Evolutionary conservation across 257 asterid species (phyloP).

Genomic region (Plantago ovata): DNA sequence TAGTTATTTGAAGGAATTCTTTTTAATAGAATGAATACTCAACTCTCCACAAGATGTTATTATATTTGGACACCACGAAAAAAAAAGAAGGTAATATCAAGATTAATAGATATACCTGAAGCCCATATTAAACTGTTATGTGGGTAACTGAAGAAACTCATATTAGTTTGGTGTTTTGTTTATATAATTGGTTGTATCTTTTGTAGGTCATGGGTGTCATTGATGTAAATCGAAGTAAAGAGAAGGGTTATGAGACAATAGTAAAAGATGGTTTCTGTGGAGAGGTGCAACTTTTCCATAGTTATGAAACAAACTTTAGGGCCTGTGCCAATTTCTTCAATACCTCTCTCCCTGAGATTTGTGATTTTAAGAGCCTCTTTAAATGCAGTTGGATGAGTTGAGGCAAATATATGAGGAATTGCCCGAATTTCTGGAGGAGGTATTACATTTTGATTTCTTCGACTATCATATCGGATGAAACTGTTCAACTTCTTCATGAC

Average conservation of each 20-base stretch:
- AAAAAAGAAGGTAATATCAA: background rate
- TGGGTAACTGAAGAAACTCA: background rate
- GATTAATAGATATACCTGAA: background rate
- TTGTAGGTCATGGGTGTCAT: conserved; percentile 80
- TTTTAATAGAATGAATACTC: conserved; percentile 2
- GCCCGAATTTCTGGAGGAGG: conserved; percentile 97
- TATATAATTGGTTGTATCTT: conserved; percentile 24
- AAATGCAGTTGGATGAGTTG: conserved; percentile 90
- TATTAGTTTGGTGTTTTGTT: background rate
- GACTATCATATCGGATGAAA: conserved; percentile 21
- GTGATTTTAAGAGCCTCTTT: conserved; percentile 19
- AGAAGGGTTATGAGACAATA: conserved; percentile 83
- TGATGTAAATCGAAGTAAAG: conserved; percentile 82
- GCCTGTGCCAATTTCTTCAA: conserved; percentile 11
- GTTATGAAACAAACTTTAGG: conserved; percentile 14
- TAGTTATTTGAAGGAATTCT: background rate
- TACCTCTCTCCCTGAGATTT: conserved; percentile 22
- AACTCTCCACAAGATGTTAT: background rate
- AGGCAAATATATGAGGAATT: conserved; percentile 95
- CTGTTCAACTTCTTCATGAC: conserved; percentile 20
- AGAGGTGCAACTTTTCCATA: conserved; percentile 50
- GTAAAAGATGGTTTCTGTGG: conserved; percentile 91
- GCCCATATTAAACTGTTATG: conserved; percentile 1
- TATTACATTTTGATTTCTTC: conserved; percentile 32
- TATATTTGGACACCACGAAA: background rate